phyloP scores from a whole-genome alignment of 1,284 basidiomycete genomes.

The Tremellales sp. region DNA sequence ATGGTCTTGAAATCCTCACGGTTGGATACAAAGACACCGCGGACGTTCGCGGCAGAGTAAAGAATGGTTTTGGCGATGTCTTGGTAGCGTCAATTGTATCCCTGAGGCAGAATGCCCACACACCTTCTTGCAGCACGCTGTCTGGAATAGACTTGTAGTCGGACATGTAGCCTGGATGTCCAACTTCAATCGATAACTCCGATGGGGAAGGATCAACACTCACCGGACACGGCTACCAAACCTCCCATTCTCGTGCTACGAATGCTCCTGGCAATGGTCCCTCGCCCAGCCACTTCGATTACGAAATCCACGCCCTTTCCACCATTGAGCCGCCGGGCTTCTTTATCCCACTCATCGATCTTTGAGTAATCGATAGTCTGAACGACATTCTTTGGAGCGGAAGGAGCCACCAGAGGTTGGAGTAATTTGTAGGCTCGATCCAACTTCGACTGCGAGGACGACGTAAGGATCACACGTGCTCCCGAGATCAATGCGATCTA shows the following conservation, averaged over 20 bases:
- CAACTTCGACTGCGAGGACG: conserved; percentile 46
- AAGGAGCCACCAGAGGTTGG: conserved; percentile 21
- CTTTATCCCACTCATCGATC: conserved; percentile 46
- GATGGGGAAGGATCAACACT: conserved; percentile 7
- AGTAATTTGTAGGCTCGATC: conserved; percentile 32
- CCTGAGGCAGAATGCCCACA: not conserved
- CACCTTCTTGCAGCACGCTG: conserved; percentile 30
- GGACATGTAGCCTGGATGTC: conserved; percentile 23
- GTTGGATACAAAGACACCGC: conserved; percentile 50
- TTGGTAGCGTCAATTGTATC: not conserved
- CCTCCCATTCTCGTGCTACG: conserved; percentile 29
- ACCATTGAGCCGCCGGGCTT: conserved; percentile 38
- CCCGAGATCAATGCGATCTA: conserved; percentile 43
- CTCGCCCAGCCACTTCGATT: conserved; percentile 43
- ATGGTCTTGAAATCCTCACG: conserved; percentile 47
- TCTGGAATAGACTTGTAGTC: conserved; percentile 27
- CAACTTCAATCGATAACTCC: not conserved
- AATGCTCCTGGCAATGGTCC: conserved; percentile 31
- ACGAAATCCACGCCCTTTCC: conserved; percentile 40
- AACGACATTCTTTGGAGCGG: conserved; percentile 19
- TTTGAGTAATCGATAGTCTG: conserved; percentile 39
- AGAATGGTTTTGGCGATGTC: conserved; percentile 34
- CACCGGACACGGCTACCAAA: conserved; percentile 35
- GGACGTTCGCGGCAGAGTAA: conserved; percentile 34
- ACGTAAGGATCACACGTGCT: conserved; percentile 48